A percentile compares a stretch with the other conserved stretches of the same genome.
Conservation (phyloP, 2,329 filamentous ascomycete genomes). For the Beauveria pseudobassiana region DNA sequence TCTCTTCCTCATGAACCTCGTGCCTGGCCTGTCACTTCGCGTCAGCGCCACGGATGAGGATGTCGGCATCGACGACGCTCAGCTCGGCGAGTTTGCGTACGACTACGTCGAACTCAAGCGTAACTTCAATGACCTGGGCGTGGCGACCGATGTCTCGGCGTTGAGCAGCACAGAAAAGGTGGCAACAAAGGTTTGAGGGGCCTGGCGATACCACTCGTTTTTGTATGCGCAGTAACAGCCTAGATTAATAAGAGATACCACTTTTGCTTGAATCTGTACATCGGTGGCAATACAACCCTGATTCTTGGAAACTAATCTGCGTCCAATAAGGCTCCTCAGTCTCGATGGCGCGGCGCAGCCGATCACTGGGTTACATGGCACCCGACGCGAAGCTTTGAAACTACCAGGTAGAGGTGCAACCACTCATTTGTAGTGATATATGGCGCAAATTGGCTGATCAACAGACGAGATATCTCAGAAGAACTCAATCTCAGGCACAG, state of each 20-base stretch:
- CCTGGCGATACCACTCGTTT: not conserved
- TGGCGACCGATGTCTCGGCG: conserved; percentile 4
- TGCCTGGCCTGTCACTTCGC: conserved; percentile 63
- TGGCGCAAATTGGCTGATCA: not conserved
- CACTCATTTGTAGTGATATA: too few relatives aligned
- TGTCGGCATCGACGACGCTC: conserved; percentile 62
- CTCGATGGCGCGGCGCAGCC: too few relatives aligned
- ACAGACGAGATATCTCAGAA: not conserved
- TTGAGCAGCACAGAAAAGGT: conserved; percentile 25
- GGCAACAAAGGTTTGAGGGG: not conserved
- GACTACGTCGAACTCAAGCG: conserved; percentile 68
- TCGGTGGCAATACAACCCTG: too few relatives aligned
- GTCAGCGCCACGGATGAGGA: conserved; percentile 61
- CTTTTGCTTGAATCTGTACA: not conserved
- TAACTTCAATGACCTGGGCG: conserved; percentile 45
- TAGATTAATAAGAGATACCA: not conserved
- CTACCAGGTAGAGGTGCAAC: too few relatives aligned
- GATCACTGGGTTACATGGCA: too few relatives aligned
- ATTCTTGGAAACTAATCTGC: too few relatives aligned
- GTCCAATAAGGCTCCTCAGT: too few relatives aligned
- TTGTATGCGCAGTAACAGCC: not conserved
- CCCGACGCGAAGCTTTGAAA: too few relatives aligned
- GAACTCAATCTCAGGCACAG: not conserved
- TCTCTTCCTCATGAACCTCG: conserved; percentile 61
- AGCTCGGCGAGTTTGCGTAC: conserved; percentile 78